Evolutionary conservation across 495 filamentous ascomycete genomes (phyloP), one percentile per base, ranked within the genome.

Genomic region (Penicillium lividum): DNA sequence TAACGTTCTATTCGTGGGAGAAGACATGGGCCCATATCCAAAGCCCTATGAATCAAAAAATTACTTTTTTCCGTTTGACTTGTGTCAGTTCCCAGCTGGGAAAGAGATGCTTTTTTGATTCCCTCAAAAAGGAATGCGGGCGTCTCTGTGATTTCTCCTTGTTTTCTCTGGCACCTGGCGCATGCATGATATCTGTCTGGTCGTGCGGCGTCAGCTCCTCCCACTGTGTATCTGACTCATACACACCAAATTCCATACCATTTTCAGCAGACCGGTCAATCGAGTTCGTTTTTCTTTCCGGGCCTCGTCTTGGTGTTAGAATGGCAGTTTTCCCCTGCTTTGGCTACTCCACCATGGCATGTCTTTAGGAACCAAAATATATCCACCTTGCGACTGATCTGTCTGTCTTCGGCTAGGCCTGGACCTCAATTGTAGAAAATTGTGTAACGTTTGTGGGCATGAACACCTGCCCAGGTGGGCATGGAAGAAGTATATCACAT

Each of bases 41-140:
- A 66, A 73, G 72, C 75, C 73, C 73, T 73, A 78, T 70, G 75
- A 76, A 77, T 75, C 58, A 71, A 70, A 68, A 73, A 72, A 70
- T 64, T 64, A 69, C 45, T 62, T 64, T 66, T 65, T 64, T 62
- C 60, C 60, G 62, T 67, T 64, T 53, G 58, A 62, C 56, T 59
- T 51, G 57, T 67, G 61, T 59, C 57, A 46, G 43, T 54, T 52
- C 29, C 53, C 33, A 57, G 33, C 50, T 15, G 9, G 43, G 51
- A 54, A 29, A 16, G 46, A 57, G 54, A 49, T 49, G 10, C 46
- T 57, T 59, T 60, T 64, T 65, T 40, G 3, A 16, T 40, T 65
- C 38, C 52, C 67, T 66, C 57, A 10, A 47, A 47, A 47, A 47
- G 44, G 18, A 47, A 16, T 40, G 44, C 11, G 44, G 22, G 8